These are phyloP conservation scores for Gracilariopsis chorda DNA, from an alignment of 23 red algal species.

Conservation along the genomic window DNA sequence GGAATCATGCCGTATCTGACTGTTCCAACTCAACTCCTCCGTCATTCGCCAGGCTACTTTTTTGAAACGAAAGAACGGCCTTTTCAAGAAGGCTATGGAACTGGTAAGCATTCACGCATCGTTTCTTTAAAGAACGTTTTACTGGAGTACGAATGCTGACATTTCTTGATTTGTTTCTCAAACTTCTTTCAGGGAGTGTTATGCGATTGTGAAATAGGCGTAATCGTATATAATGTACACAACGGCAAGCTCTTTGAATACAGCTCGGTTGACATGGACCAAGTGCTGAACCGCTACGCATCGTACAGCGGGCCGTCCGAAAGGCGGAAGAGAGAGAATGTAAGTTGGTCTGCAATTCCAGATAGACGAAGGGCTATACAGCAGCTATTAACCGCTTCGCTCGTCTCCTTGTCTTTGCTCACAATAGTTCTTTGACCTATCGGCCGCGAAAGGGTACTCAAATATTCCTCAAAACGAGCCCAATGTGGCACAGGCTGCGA, in stretches of 20 bases:
- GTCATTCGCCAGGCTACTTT: constrained; percentile 64
- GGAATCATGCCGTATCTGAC: not conserved
- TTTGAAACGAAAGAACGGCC: constrained; percentile 80
- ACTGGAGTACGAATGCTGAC: not conserved
- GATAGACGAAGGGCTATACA: not conserved
- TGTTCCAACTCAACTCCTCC: not conserved
- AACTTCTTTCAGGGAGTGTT: constrained; percentile 51
- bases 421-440: constrained; percentile 43
- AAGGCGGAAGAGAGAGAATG: constrained; percentile 43
- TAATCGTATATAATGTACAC: constrained; percentile 88
- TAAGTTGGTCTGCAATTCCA: too few relatives aligned
- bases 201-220: constrained; percentile 83
- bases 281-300: constrained; percentile 51
- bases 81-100: constrained; percentile 89
- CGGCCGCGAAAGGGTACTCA: constrained; percentile 31
- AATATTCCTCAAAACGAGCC: constrained; percentile 67
- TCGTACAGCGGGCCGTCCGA: constrained; percentile 55
- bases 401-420: not conserved
- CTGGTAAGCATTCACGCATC: not conserved
- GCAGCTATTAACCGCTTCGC: not conserved
- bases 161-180: not conserved
- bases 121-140: not conserved
- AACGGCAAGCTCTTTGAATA: constrained; percentile 96
- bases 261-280: constrained; percentile 41
- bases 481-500: constrained; percentile 33